These are phyloP conservation scores for Dioscorea alata DNA, from an alignment of 106 monocot genomes.

Conservation along the genomic window DNA sequence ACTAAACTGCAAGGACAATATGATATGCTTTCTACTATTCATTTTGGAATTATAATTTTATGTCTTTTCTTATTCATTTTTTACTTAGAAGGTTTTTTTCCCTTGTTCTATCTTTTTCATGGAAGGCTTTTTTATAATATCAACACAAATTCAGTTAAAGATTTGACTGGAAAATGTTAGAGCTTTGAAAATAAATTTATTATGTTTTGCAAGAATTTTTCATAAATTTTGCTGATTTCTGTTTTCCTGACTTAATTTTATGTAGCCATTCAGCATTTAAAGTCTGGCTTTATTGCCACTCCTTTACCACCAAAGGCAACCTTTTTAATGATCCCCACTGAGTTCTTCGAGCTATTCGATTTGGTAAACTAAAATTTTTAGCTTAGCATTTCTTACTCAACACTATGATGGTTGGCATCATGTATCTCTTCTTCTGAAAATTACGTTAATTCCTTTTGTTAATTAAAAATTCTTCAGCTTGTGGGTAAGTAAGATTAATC, in stretches of 20 bases:
- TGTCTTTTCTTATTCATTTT: too few species aligned
- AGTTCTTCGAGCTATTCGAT: slow-evolving; percentile 96
- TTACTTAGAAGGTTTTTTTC: too few species aligned
- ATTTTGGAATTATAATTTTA: too few species aligned
- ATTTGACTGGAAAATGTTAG: slow-evolving; percentile 85
- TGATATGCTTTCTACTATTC: too few species aligned
- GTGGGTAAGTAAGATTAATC: too few species aligned
- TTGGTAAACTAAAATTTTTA: slow-evolving; percentile 42
- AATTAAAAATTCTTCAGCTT: too few species aligned
- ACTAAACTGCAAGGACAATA: too few species aligned
- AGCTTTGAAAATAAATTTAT: neutral
- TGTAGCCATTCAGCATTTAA: slow-evolving; percentile 78
- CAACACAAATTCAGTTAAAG: slow-evolving; percentile 75
- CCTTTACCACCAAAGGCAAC: slow-evolving; percentile 87
- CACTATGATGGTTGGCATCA: neutral
- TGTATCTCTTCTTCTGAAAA: neutral
- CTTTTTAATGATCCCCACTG: slow-evolving; percentile 96
- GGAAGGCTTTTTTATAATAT: slow-evolving; percentile 90
- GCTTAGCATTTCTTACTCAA: too few species aligned
- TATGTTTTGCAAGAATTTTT: neutral
- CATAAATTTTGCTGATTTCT: neutral
- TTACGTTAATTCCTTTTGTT: neutral
- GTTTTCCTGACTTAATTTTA: neutral
- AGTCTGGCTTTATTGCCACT: slow-evolving; percentile 68
- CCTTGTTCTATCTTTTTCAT: slow-evolving; percentile 2